Percentiles rank a stretch among this genome's conserved stretches.
These are phyloP conservation scores for Colletotrichum neosansevieriae DNA, from an alignment of 2,329 filamentous ascomycete species.

Conservation along the genomic window DNA sequence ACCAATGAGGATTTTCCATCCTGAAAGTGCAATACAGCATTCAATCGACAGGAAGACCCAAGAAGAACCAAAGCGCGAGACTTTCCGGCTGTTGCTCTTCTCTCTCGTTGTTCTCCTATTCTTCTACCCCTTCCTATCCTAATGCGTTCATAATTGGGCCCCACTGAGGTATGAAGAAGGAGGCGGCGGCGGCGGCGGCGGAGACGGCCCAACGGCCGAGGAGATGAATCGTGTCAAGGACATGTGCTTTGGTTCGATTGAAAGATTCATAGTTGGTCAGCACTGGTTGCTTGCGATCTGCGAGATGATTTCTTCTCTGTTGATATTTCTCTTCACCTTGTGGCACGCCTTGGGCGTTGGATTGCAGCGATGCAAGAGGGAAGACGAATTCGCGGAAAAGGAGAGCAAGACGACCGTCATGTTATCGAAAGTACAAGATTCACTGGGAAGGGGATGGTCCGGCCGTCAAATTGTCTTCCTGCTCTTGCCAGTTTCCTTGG, in stretches of 20 bases:
- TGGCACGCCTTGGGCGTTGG: not conserved
- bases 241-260: constrained; percentile 14
- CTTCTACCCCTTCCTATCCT: constrained; percentile 45
- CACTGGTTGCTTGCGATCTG: constrained; percentile 10
- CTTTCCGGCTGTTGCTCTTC: constrained; percentile 7
- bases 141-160: constrained; percentile 43
- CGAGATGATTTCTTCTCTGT: constrained; percentile 8
- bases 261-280: not conserved
- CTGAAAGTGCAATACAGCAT: not conserved
- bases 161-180: constrained; percentile 25
- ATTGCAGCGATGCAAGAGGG: not conserved
- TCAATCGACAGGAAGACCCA: not conserved
- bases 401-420: not conserved
- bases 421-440: not conserved
- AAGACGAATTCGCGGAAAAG: not conserved
- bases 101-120: constrained; percentile 36
- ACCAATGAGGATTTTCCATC: not conserved
- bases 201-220: not conserved
- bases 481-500: not conserved
- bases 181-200: not conserved
- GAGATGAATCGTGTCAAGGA: not conserved
- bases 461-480: not conserved
- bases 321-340: not conserved
- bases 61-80: not conserved
- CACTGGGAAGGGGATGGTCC: not conserved